Evolutionary conservation across 768 basidiomycete genomes (phyloP).

Genomic region (Kwoniella europaea): DNA sequence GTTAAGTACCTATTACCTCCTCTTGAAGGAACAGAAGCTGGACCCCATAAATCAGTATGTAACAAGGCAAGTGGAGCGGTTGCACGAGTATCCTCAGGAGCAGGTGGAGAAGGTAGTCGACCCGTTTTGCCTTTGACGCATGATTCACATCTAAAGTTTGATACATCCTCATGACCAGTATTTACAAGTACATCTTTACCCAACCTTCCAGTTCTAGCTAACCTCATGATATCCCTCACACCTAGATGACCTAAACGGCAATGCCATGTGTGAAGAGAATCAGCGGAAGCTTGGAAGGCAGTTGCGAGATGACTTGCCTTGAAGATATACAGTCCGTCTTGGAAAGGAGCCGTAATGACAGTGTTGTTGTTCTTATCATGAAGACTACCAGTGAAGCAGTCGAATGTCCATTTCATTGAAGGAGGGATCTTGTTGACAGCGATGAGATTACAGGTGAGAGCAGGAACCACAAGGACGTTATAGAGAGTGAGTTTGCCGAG

Average conservation of each 20-base stretch:
- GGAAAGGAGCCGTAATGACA: background rate
- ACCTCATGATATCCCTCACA: slow-evolving; percentile 7
- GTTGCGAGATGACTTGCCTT: slow-evolving; percentile 12
- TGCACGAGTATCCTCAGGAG: background rate
- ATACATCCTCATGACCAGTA: background rate
- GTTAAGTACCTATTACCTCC: slow-evolving; percentile 12
- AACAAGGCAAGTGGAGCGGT: background rate
- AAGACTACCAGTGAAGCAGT: slow-evolving; percentile 2
- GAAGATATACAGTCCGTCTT: slow-evolving; percentile 2
- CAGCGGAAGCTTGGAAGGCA: slow-evolving; percentile 4
- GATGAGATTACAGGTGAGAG: slow-evolving; percentile 9
- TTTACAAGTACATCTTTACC: slow-evolving; percentile 5
- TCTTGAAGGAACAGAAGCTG: too few species aligned
- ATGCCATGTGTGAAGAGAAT: slow-evolving; percentile 2
- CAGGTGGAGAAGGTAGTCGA: background rate
- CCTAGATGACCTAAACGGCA: slow-evolving; percentile 2
- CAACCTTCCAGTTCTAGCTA: slow-evolving; percentile 6
- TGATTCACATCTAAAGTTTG: background rate
- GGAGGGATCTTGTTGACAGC: slow-evolving; percentile 15
- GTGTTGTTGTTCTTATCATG: too few species aligned
- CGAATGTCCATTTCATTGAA: background rate
- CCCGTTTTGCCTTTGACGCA: slow-evolving; percentile 10
- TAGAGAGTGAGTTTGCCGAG: background rate
- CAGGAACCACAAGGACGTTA: slow-evolving; percentile 6
- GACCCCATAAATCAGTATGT: slow-evolving; percentile 10